Evolutionary conservation across 1,284 basidiomycete species (phyloP).

Genomic region (Boletus sp.): DNA sequence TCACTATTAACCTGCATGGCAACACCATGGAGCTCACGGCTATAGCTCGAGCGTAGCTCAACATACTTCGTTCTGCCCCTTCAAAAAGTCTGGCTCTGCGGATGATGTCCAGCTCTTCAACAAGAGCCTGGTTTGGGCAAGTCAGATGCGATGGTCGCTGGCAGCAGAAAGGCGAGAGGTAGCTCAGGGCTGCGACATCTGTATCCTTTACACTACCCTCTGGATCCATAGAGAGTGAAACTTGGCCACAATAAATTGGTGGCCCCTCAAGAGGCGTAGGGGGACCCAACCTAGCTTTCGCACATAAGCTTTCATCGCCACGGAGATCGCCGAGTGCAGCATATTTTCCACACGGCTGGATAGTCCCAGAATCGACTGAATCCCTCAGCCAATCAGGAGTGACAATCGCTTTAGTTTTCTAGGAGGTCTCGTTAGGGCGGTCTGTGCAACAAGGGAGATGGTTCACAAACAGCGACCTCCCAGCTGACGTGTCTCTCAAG

Average conservation of each 20-base stretch:
- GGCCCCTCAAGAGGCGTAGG: background rate
- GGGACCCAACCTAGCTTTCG: slow-evolving; percentile 25
- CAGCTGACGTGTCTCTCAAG: slow-evolving; percentile 67
- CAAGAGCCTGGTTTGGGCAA: slow-evolving; percentile 64
- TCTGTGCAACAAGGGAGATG: background rate
- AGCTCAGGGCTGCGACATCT: slow-evolving; percentile 29
- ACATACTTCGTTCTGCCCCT: slow-evolving; percentile 59
- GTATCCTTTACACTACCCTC: slow-evolving; percentile 9
- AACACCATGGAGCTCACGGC: slow-evolving; percentile 42
- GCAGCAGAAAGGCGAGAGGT: slow-evolving; percentile 55
- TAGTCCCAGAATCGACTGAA: slow-evolving; percentile 44
- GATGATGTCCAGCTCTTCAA: slow-evolving; percentile 57
- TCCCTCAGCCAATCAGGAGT: slow-evolving; percentile 66
- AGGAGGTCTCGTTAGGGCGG: slow-evolving; percentile 4
- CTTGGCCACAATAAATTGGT: slow-evolving; percentile 9
- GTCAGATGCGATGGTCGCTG: slow-evolving; percentile 59
- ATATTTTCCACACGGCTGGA: slow-evolving; percentile 52
- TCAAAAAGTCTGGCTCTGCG: slow-evolving; percentile 58
- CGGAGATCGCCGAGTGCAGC: slow-evolving; percentile 51
- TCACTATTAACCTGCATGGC: background rate
- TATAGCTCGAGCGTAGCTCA: slow-evolving; percentile 67
- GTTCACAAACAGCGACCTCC: slow-evolving; percentile 55
- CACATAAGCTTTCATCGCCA: slow-evolving; percentile 43
- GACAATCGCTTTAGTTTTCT: slow-evolving; percentile 66
- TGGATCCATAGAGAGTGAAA: slow-evolving; percentile 2